Base-by-base conservation (phyloP, 1,284 basidiomycete genomes). In the Austroboletus novae-zelandiae region DNA sequence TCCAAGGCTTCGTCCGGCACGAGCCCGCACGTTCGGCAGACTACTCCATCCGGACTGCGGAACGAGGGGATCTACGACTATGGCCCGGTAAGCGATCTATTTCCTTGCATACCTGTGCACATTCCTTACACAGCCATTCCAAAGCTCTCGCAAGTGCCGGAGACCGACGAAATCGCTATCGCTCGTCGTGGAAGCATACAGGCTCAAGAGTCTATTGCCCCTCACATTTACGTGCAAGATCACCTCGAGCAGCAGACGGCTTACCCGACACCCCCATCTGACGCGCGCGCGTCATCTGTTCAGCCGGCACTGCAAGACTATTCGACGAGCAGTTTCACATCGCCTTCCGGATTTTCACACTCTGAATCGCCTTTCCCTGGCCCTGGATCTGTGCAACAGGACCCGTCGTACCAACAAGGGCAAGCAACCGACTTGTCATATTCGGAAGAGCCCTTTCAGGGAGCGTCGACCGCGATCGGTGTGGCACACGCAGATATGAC, bases 1-100 rank as follows among this genome's bases (percentile, higher is more conserved):
- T 73, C 74, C 20, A 78, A 75, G 2, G 63, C 73, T 11, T 73
- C 75, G 9, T 74, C 74, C 11, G 69, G 70, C 27, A 69, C 67
- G n/a, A 74, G 71, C 54, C 71, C 74, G 34, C 71, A 69, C 52
- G 55, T 60, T 23, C 64, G 58, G 20, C 52, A 62, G 4, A 41
- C 63, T 35, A 13, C 29, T 8, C 51, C 58, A 9, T 67, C 66
- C 4, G 49, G 43, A 3, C 31, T 68, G 32, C 67, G 62, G 18
- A 58, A 50, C 34, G 64, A 67, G 3, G 15, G 51, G 6, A 44
- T 68, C 15, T 70, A 62, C 32, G 63, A 66, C 4, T 66, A 55
- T 36, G 20, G 59, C 30, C 23, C 52, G 43, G 64, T 66, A 51
- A 13, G 67, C 17, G 39, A 37, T 14, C 14, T 44, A 3, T 40